Evolutionary conservation across 2,329 filamentous ascomycete species (phyloP).

Genomic region (Trichoderma atroviride): DNA sequence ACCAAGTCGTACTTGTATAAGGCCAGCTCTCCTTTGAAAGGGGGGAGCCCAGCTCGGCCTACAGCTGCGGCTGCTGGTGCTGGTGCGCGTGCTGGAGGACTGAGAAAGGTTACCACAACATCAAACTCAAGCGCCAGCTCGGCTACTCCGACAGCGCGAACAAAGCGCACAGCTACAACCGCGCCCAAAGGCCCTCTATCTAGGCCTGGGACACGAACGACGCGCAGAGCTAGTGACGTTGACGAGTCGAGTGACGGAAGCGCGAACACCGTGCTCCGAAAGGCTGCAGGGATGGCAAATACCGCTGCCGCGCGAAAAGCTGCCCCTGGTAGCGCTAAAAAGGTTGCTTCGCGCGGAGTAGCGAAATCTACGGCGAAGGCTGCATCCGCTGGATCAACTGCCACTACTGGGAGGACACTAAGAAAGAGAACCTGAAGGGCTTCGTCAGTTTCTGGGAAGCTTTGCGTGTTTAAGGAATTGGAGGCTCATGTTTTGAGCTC

Average conservation of each 20-base stretch:
- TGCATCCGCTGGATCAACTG: constrained; percentile 44
- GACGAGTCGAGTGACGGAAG: constrained; percentile 68
- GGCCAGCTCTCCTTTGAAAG: constrained; percentile 65
- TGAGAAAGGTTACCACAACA: constrained; percentile 50
- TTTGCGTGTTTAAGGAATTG: neutral
- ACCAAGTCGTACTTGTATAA: constrained; percentile 60
- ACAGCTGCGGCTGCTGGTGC: constrained; percentile 57
- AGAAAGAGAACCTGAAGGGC: constrained; percentile 52
- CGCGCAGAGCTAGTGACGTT: constrained; percentile 58
- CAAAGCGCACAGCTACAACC: constrained; percentile 41
- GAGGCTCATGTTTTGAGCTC: neutral
- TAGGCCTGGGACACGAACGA: constrained; percentile 50
- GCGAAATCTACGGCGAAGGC: constrained; percentile 52
- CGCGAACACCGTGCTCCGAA: constrained; percentile 66
- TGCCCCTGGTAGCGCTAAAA: constrained; percentile 57
- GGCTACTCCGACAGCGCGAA: constrained; percentile 39
- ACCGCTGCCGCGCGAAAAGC: constrained; percentile 51
- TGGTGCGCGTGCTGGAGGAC: constrained; percentile 52
- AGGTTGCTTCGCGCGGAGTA: constrained; percentile 51
- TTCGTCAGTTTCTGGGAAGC: neutral
- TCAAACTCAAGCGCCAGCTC: constrained; percentile 51
- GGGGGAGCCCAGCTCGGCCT: constrained; percentile 44
- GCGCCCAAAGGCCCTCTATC: constrained; percentile 42
- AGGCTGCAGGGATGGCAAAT: constrained; percentile 45
- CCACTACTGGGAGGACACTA: constrained; percentile 56